A percentile compares a stretch with the other conserved stretches of the same genome.
phyloP scores from a whole-genome alignment of 129 eudicot species.

The Flaveria robusta region DNA sequence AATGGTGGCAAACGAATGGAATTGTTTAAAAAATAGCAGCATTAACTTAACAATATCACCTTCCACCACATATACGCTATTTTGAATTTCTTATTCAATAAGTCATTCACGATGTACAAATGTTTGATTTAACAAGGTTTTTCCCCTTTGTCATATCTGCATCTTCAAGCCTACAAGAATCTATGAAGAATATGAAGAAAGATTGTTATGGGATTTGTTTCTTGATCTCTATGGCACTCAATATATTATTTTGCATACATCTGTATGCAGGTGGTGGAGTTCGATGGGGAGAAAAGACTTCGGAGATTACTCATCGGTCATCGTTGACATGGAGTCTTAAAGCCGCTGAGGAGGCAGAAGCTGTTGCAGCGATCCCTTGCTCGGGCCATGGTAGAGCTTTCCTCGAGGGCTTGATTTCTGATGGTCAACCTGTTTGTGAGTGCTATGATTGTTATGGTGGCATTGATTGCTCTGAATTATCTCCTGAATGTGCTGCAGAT shows the following conservation, averaged over 20 bases:
- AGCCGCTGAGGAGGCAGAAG: slow-evolving; percentile 76
- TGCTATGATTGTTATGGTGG: slow-evolving; percentile 66
- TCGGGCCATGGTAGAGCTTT: slow-evolving; percentile 80
- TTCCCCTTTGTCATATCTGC: neutral
- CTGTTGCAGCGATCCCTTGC: slow-evolving; percentile 58
- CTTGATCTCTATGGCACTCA: neutral
- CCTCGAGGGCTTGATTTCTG: slow-evolving; percentile 50
- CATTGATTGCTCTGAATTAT: slow-evolving; percentile 48
- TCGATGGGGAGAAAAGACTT: neutral
- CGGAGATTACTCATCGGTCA: neutral
- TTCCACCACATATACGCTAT: too few relatives aligned
- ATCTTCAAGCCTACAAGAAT: neutral
- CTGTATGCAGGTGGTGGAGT: neutral
- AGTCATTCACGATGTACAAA: too few relatives aligned
- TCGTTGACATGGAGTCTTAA: slow-evolving; percentile 50
- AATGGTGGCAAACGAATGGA: too few relatives aligned
- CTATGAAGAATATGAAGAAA: neutral
- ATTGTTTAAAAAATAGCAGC: too few relatives aligned
- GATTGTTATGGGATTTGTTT: neutral
- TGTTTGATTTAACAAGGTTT: too few relatives aligned
- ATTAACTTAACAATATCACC: too few relatives aligned
- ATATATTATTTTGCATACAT: neutral
- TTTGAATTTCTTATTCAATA: too few relatives aligned
- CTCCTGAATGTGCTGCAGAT: slow-evolving; percentile 50
- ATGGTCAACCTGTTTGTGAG: slow-evolving; percentile 63